Conservation (phyloP, 2,329 filamentous ascomycete genomes). For the Diaporthe amygdali region DNA sequence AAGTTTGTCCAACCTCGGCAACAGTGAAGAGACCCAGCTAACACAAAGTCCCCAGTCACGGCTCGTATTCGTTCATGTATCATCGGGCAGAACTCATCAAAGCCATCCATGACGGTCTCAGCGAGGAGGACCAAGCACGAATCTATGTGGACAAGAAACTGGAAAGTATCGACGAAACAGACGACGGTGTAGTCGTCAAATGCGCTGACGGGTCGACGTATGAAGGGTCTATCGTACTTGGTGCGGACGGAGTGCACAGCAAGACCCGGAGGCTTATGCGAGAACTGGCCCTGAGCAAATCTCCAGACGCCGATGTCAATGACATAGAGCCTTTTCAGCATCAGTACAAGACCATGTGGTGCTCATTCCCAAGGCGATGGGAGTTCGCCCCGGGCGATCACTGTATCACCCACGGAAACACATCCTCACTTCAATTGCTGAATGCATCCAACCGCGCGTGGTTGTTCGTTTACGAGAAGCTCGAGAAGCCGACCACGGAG, state of each 20-base stretch:
- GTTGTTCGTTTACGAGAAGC: constrained; percentile 40
- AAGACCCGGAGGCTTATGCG: constrained; percentile 41
- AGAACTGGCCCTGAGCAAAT: constrained; percentile 31
- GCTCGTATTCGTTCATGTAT: not conserved
- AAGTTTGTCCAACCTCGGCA: not conserved
- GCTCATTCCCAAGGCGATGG: constrained; percentile 34
- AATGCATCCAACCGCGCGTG: constrained; percentile 35
- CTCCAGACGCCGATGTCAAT: constrained; percentile 22
- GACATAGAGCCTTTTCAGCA: constrained; percentile 37
- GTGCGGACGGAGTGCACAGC: constrained; percentile 50
- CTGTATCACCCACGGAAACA: constrained; percentile 37
- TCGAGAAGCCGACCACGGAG: constrained; percentile 32
- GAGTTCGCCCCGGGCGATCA: constrained; percentile 30
- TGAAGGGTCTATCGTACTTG: constrained; percentile 43
- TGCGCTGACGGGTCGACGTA: constrained; percentile 27
- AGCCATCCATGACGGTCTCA: constrained; percentile 9
- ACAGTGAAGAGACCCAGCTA: not conserved
- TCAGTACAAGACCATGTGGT: constrained; percentile 40
- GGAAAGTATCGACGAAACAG: constrained; percentile 4
- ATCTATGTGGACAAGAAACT: constrained; percentile 9
- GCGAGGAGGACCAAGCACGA: not conserved
- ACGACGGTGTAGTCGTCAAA: constrained; percentile 14
- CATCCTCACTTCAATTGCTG: constrained; percentile 35
- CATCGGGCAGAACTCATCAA: constrained; percentile 18
- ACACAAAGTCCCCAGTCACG: not conserved